A percentile compares a stretch with the other conserved stretches of the same genome.
Evolutionary conservation across 1,139 yeast species (phyloP).

Genomic region (Hyphopichia buzzinii): DNA sequence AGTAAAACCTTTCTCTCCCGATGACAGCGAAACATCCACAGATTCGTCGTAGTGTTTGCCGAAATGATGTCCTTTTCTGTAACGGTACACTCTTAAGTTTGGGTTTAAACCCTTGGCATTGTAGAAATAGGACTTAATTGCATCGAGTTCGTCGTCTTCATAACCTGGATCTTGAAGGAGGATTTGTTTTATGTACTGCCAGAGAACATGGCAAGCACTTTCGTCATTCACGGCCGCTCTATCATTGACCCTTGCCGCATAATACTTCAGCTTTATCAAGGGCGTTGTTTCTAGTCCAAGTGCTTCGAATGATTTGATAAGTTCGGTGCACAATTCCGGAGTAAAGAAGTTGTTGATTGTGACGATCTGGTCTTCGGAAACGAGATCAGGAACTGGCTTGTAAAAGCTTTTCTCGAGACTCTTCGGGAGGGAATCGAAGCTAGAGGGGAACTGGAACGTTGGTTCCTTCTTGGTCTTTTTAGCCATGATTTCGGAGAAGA

Average conservation of each 20-base stretch:
- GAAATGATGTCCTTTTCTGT: conserved; percentile 58
- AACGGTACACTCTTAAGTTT: conserved; percentile 56
- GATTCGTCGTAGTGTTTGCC: conserved; percentile 66
- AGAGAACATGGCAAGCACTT: conserved; percentile 38
- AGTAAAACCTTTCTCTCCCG: conserved; percentile 36
- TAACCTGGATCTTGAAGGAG: conserved; percentile 30
- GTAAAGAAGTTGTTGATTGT: conserved; percentile 46
- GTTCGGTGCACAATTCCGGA: conserved; percentile 39
- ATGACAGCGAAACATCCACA: conserved; percentile 31
- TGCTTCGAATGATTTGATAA: conserved; percentile 36
- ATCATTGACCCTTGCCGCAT: conserved; percentile 62
- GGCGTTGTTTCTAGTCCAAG: conserved; percentile 49
- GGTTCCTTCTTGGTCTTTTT: not conserved
- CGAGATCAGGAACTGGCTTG: conserved; percentile 31
- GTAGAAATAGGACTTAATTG: conserved; percentile 25
- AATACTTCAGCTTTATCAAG: conserved; percentile 46
- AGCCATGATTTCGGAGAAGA: conserved; percentile 2
- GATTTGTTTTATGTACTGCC: conserved; percentile 40
- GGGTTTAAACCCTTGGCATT: conserved; percentile 55
- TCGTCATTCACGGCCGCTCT: conserved; percentile 43
- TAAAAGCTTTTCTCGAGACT: conserved; percentile 25
- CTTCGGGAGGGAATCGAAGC: conserved; percentile 20
- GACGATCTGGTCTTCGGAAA: conserved; percentile 44
- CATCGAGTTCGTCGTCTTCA: conserved; percentile 25
- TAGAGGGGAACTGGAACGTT: conserved; percentile 24